Evolutionary conservation across 2,329 filamentous ascomycete species (phyloP), one percentile per base, ranked within the genome.

Genomic region (Ophiosphaerella herpotricha): DNA sequence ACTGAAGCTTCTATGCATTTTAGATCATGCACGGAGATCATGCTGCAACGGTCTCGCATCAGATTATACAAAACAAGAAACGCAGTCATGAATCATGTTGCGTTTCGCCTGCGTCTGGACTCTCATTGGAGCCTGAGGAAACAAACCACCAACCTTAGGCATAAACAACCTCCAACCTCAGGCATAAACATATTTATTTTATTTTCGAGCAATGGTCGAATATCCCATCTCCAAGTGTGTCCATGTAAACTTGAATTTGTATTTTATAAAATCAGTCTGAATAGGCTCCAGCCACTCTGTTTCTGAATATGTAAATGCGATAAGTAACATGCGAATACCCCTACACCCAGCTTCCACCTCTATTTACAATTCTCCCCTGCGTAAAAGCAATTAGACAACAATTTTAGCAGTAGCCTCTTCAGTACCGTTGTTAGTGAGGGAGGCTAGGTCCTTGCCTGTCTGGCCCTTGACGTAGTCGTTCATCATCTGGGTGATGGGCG

Each of bases 401-500:
- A 52, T 41, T 34, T 48, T 46, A 12, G 41, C 18, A n/a, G 34
- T 14, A 29, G 18, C 33, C 12, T 34, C 21, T 13, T 41, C 24
- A 3, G 46, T 54, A 14, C 46, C 41, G 35, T 54, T 57, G 13
- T 39, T 46, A 1, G 45, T 14, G 11, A 26, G 43, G n/a, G 46
- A 36, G 1, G 45, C 46, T 3, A 60, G 35, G 3, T 45, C 60
- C 39, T 50, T 51, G 3, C 63, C 63, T 6, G 60, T 64, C 55
- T 67, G 60, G 5, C 42, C 55, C 56, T 68, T 63, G 36, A 68
- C 64, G 35, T 63, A 71, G 6, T 71, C 62, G 46, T 48, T 66
- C 68, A 72, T 71, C 67, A 72, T 72, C 60, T 68, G 42, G 7
- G 57, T 63, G 39, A 72, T 66, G 3, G 67, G 61, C 7, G 60